Conservation (phyloP, 148 eudicot genomes). For the Vaccinium corymbosum region DNA sequence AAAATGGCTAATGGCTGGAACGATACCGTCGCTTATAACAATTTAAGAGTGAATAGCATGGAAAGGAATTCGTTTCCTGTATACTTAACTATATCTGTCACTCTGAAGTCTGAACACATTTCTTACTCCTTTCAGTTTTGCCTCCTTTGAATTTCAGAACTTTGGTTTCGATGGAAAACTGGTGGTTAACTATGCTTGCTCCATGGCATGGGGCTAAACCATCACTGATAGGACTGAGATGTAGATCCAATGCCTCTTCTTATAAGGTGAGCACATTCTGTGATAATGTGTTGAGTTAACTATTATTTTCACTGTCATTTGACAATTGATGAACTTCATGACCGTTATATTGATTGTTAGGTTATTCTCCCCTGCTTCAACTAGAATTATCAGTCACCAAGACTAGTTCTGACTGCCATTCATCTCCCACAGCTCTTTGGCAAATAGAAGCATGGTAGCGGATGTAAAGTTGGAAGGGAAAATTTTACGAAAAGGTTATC, state of each 20-base stretch:
- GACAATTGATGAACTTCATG: background rate
- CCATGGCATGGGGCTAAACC: slow-evolving; percentile 90
- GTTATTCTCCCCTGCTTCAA: background rate
- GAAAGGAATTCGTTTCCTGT: too few species aligned
- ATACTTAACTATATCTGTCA: background rate
- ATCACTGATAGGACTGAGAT: background rate
- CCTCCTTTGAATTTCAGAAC: slow-evolving; percentile 43
- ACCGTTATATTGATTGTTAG: background rate
- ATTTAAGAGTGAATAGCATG: too few species aligned
- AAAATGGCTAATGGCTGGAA: too few species aligned
- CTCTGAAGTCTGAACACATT: background rate
- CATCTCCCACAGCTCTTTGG: background rate
- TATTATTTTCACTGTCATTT: background rate
- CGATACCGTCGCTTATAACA: too few species aligned
- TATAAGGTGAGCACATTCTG: slow-evolving; percentile 6
- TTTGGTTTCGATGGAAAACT: slow-evolving; percentile 84
- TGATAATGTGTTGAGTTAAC: background rate
- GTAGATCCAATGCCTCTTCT: background rate
- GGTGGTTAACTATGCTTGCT: slow-evolving; percentile 82
- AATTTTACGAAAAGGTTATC: background rate
- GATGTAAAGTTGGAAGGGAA: background rate
- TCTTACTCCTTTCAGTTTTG: slow-evolving; percentile 7
- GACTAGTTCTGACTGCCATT: background rate
- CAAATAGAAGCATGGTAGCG: background rate
- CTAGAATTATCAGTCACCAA: background rate